phyloP scores from a whole-genome alignment of 495 filamentous ascomycete genomes.

The Aspergillus mulundensis region DNA sequence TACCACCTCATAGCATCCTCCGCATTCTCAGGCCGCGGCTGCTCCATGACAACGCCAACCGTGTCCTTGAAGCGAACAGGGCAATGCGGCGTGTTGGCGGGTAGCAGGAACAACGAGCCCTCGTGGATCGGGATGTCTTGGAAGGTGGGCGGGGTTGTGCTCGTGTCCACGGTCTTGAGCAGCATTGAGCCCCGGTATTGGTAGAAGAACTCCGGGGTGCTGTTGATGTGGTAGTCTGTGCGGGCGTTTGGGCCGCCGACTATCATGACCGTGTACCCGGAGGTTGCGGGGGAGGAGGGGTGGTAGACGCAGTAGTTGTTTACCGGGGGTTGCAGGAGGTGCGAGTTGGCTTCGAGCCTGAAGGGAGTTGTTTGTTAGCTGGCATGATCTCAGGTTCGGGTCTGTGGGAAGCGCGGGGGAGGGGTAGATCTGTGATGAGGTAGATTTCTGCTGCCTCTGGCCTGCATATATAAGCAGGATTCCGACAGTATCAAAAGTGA shows the following conservation, averaged over 20 bases:
- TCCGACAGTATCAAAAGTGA: no score
- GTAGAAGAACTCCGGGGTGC: conserved; percentile 96
- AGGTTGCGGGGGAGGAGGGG: conserved; percentile 37
- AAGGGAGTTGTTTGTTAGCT: conserved; percentile 4
- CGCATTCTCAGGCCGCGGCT: conserved; percentile 63
- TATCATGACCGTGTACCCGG: conserved; percentile 60
- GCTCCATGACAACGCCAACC: conserved; percentile 85
- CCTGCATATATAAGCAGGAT: no score
- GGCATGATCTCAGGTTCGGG: no score
- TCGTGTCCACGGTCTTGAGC: conserved; percentile 75
- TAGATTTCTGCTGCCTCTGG: no score
- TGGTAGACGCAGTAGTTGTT: conserved; percentile 98
- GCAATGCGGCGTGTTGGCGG: conserved; percentile 84
- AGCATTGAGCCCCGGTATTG: conserved; percentile 91
- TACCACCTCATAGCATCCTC: conserved; percentile 91
- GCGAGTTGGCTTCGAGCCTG: conserved; percentile 90
- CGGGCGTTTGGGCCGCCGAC: conserved; percentile 95
- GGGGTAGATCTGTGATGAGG: conserved; percentile 14
- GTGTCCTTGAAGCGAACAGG: conserved; percentile 66
- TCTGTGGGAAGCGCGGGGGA: conserved; percentile 17
- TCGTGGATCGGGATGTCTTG: conserved; percentile 85
- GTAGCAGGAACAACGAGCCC: conserved; percentile 92
- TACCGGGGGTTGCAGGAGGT: conserved; percentile 89
- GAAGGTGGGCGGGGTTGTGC: conserved; percentile 55
- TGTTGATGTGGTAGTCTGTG: conserved; percentile 98